Evolutionary conservation across 345 rosid genomes (phyloP).

Genomic region (Capsella bursapastoris): DNA sequence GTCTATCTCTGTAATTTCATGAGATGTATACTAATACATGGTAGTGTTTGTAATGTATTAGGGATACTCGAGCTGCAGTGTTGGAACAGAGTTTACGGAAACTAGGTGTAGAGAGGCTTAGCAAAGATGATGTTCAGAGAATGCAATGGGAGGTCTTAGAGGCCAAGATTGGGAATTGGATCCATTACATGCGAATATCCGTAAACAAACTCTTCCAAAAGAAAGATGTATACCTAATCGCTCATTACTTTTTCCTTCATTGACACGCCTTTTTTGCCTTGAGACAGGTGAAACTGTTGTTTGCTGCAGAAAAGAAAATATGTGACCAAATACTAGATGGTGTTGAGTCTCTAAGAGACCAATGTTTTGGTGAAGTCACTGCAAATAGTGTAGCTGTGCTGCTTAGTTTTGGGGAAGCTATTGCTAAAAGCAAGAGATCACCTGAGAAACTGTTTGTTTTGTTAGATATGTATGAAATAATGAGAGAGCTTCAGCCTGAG

Average conservation of each 20-base stretch:
- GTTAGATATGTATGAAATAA: conserved; percentile 95
- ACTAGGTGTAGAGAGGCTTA: conserved; percentile 92
- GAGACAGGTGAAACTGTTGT: conserved; percentile 84
- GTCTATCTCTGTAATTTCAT: background rate
- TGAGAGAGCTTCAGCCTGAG: conserved; percentile 95
- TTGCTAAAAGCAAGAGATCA: conserved; percentile 97
- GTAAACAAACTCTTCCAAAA: conserved; percentile 49
- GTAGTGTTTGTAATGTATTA: conserved; percentile 29
- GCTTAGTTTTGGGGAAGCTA: conserved; percentile 95
- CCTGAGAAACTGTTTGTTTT: conserved; percentile 93
- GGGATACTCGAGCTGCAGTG: conserved; percentile 87
- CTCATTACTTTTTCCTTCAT: background rate
- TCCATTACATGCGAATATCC: conserved; percentile 92
- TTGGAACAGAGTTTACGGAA: conserved; percentile 90
- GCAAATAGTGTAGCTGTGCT: conserved; percentile 75
- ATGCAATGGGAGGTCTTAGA: conserved; percentile 99
- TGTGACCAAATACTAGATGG: conserved; percentile 88
- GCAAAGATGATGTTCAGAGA: conserved; percentile 95
- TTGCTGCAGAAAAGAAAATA: conserved; percentile 85
- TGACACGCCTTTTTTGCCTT: conserved; percentile 35
- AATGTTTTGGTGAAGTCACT: conserved; percentile 87
- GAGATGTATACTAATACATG: background rate
- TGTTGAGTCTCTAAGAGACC: conserved; percentile 74
- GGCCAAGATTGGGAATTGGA: conserved; percentile 97
- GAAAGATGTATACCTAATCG: background rate